A percentile compares a stretch with the other conserved stretches of the same genome.
These are phyloP conservation scores for Gnomoniopsis sp. DNA, from an alignment of 2,329 filamentous ascomycete species.

Conservation along the genomic window DNA sequence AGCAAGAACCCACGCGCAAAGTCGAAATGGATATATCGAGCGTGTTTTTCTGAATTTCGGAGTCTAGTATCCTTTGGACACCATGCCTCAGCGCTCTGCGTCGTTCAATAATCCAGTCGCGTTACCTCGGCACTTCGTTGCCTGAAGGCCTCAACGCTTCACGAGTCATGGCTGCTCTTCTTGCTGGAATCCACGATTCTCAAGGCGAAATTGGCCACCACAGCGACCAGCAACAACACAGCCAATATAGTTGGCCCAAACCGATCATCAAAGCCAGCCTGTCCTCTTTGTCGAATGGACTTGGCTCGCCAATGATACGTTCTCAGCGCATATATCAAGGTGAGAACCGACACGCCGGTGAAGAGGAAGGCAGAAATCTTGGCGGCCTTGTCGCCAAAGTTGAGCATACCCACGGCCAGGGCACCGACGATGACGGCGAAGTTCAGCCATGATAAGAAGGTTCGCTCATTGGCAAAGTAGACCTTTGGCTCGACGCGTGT, in stretches of 20 bases:
- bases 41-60: neutral
- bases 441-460: constrained; percentile 99
- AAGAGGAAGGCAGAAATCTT: constrained; percentile 94
- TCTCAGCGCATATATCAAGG: constrained; percentile 90
- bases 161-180: constrained; percentile 19
- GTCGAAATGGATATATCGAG: neutral
- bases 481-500: constrained; percentile 99
- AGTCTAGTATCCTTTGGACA: neutral
- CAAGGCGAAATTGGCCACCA: constrained; percentile 95
- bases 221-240: constrained; percentile 78
- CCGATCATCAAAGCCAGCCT: constrained; percentile 94
- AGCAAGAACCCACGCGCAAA: neutral
- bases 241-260: constrained; percentile 91
- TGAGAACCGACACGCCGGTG: constrained; percentile 88
- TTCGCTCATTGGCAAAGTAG: constrained; percentile 99
- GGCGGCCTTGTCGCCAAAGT: constrained; percentile 92
- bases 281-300: constrained; percentile 84
- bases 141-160: neutral
- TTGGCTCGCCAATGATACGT: constrained; percentile 98
- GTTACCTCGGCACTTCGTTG: neutral
- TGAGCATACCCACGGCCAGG: constrained; percentile 92
- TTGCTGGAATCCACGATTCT: constrained; percentile 54
- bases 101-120: neutral
- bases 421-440: constrained; percentile 98
- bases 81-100: neutral